phyloP scores from a whole-genome alignment of 495 filamentous ascomycete species.

The Penicillium robsamsonii region DNA sequence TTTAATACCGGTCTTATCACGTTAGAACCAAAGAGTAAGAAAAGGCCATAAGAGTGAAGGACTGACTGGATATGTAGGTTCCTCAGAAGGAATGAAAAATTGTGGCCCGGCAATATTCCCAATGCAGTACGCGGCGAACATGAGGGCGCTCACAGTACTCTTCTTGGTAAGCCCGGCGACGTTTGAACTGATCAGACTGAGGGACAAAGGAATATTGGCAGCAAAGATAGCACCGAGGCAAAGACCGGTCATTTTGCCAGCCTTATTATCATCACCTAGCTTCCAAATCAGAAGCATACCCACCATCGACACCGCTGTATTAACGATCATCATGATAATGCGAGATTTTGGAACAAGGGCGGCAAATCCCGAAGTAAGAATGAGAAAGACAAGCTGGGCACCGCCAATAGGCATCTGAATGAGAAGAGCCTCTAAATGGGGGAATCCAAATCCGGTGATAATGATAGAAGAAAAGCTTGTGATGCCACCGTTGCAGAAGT shows the following conservation, averaged over 20 bases:
- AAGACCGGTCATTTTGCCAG: constrained; percentile 53
- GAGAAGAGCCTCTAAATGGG: constrained; percentile 35
- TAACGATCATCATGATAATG: constrained; percentile 38
- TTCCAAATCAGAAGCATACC: constrained; percentile 60
- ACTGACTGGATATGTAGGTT: constrained; percentile 36
- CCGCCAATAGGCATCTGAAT: constrained; percentile 37
- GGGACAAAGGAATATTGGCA: constrained; percentile 54
- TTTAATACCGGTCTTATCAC: constrained; percentile 29
- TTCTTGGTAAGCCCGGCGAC: constrained; percentile 68
- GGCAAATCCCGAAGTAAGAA: constrained; percentile 33
- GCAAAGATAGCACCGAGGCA: constrained; percentile 52
- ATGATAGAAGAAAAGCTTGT: constrained; percentile 46
- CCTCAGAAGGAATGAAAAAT: constrained; percentile 33
- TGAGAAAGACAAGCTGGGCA: constrained; percentile 38
- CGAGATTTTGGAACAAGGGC: constrained; percentile 25
- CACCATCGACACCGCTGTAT: constrained; percentile 37
- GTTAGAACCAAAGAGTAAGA: background rate
- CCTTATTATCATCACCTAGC: constrained; percentile 48
- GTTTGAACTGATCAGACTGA: constrained; percentile 57
- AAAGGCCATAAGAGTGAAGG: background rate
- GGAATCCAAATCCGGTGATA: constrained; percentile 42
- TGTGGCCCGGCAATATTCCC: constrained; percentile 43
- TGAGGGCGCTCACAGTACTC: constrained; percentile 39
- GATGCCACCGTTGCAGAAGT: constrained; percentile 47
- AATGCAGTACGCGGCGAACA: constrained; percentile 39